Base-by-base conservation (phyloP, 306 rosid genomes). In the Vigna trinervia region DNA sequence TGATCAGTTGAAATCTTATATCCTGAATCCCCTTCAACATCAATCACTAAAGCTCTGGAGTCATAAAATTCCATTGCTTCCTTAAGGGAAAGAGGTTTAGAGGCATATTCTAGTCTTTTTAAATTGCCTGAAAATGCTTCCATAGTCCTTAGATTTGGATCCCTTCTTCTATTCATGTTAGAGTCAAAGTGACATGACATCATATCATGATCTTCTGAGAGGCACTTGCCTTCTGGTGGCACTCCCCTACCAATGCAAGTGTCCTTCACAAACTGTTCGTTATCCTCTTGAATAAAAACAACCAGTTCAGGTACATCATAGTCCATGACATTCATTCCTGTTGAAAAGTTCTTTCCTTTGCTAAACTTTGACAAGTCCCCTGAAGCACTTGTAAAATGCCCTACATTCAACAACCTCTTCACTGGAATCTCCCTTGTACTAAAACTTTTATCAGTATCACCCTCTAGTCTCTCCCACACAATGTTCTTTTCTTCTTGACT, bases 201-300 rank as follows among this genome's bases (percentile, higher is more conserved):
- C 26, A 6, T 28, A 38, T 36, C 77, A 67, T 79, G 80, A 51
- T 86, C 59, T 53, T 81, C 78, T 45, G 36, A 73, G 41, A 20
- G 38, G 60, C 80, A 79, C 57, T 71, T 78, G 4, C 69, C 73
- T 38, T 69, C 61, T 50, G 73, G 58, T 14, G 76, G 12, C 34
- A 58, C 76, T 22, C 13, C 75, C 51, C 75, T 78, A 79, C 87
- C 89, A 36, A 81, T 51, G 78, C 90, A 28, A 43, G 84, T 79
- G 63, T 92, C 92, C 85, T 92, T 90, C 2, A 87, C 84, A 68
- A 80, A 92, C 39, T 83, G 84, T 59, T 79, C 69, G 54, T 76
- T 65, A 78, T 90, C 92, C 81, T 88, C 94, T 50, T 88, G 96
- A 81, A 91, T 83, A 82, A 93, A 93, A 53, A 83, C 89, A 80